Evolutionary conservation across 2,329 filamentous ascomycete species (phyloP).

Genomic region (Pseudogymnoascus sp.): DNA sequence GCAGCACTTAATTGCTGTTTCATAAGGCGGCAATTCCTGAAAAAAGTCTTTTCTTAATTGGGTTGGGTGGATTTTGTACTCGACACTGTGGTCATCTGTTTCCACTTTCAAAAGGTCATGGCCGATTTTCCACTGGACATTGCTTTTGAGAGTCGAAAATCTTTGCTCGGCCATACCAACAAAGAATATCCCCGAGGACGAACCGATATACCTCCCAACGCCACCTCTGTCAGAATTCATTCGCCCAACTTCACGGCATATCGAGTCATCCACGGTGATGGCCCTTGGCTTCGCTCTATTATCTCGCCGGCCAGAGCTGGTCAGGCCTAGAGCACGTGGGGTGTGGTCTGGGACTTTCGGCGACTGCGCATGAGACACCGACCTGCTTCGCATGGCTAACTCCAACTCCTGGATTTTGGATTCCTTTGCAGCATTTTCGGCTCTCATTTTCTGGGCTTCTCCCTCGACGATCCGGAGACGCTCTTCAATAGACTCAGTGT

Average conservation of each 20-base stretch:
- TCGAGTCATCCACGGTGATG: slow-evolving; percentile 14
- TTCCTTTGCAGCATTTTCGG: slow-evolving; percentile 14
- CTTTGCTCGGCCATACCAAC: slow-evolving; percentile 16
- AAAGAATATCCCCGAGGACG: slow-evolving; percentile 17
- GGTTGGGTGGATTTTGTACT: slow-evolving; percentile 13
- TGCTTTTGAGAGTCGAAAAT: slow-evolving; percentile 12
- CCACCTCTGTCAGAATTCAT: slow-evolving; percentile 16
- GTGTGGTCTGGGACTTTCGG: neutral
- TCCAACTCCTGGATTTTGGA: slow-evolving; percentile 16
- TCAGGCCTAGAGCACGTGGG: neutral
- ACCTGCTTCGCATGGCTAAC: neutral
- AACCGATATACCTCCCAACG: slow-evolving; percentile 16
- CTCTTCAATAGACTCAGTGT: slow-evolving; percentile 17
- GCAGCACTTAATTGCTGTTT: slow-evolving; percentile 13
- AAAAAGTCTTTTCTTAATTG: neutral
- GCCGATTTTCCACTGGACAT: slow-evolving; percentile 12
- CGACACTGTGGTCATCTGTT: slow-evolving; percentile 13
- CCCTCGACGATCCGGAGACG: slow-evolving; percentile 16
- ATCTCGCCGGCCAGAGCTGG: neutral
- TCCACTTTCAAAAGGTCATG: slow-evolving; percentile 16
- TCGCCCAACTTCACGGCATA: slow-evolving; percentile 16
- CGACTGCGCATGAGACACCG: slow-evolving; percentile 5
- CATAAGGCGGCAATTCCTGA: slow-evolving; percentile 11
- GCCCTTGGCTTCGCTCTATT: neutral
- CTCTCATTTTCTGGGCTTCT: slow-evolving; percentile 14